Evolutionary conservation across 148 eudicot genomes (phyloP).

Genomic region (Camellia lanceoleosa): DNA sequence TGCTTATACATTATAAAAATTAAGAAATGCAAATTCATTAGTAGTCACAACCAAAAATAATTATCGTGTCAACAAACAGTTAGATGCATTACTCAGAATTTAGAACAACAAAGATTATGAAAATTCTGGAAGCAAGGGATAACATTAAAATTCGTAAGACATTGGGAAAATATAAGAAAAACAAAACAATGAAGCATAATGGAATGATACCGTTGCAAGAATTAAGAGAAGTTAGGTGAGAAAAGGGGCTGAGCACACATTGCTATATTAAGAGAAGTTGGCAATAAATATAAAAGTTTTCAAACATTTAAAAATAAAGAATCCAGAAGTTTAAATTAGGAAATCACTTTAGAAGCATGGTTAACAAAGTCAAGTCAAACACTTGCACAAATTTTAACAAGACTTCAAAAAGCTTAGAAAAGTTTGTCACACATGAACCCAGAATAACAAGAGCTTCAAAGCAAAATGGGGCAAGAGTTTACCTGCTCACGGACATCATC

Average conservation of each 20-base stretch:
- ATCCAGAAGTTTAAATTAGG: neutral
- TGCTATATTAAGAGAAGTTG: neutral
- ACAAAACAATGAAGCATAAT: neutral
- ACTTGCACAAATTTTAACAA: neutral
- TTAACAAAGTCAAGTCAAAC: neutral
- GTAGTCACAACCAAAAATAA: neutral
- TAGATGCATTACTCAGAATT: neutral
- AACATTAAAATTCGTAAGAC: neutral
- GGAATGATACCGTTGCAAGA: neutral
- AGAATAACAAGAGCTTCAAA: neutral
- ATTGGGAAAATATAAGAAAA: neutral
- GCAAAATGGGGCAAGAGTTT: neutral
- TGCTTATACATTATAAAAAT: conserved; percentile 25
- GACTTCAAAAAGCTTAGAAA: neutral
- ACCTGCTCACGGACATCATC: conserved; percentile 98
- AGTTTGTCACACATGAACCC: neutral
- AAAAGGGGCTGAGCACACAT: neutral
- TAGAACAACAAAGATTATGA: neutral
- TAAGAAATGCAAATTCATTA: conserved; percentile 10
- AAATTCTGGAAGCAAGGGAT: neutral
- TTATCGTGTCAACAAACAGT: neutral
- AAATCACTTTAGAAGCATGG: neutral
- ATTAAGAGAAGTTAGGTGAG: neutral
- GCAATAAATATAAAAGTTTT: neutral
- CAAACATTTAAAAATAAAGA: neutral